These are phyloP conservation scores for Serendipita sp. DNA, from an alignment of 768 basidiomycete genomes.

Conservation along the genomic window DNA sequence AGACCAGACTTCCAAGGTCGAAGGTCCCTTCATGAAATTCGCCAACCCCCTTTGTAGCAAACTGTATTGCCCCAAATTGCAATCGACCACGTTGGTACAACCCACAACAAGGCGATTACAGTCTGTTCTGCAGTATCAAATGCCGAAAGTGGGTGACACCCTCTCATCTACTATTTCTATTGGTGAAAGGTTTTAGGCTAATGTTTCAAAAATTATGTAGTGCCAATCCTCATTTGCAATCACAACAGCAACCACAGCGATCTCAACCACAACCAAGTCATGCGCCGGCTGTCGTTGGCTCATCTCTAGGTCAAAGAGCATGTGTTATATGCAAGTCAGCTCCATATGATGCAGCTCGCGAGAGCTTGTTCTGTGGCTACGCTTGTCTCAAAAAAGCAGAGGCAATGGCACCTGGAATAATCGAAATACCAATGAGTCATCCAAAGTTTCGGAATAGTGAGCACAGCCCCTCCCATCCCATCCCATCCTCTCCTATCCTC, in stretches of 20 bases:
- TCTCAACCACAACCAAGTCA: background rate
- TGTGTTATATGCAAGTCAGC: background rate
- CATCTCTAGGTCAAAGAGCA: background rate
- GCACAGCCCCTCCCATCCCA: background rate
- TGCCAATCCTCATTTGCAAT: no score
- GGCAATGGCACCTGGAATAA: background rate
- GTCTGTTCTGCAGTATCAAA: background rate
- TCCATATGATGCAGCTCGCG: background rate
- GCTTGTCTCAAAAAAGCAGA: background rate
- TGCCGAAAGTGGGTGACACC: background rate
- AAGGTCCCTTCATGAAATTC: no score
- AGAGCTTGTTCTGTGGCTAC: background rate
- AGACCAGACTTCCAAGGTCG: no score
- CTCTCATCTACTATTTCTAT: no score
- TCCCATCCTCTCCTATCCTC: background rate
- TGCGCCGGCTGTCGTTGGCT: background rate
- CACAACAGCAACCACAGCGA: background rate
- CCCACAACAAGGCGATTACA: background rate
- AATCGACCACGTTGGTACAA: background rate
- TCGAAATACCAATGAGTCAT: slow-evolving; percentile 1
- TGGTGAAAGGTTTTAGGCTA: no score
- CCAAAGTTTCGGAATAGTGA: background rate
- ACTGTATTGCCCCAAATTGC: background rate
- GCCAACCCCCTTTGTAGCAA: background rate
- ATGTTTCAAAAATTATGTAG: no score